These are phyloP conservation scores for Alternaria brassicae DNA, from an alignment of 2,329 filamentous ascomycete genomes.

Conservation along the genomic window DNA sequence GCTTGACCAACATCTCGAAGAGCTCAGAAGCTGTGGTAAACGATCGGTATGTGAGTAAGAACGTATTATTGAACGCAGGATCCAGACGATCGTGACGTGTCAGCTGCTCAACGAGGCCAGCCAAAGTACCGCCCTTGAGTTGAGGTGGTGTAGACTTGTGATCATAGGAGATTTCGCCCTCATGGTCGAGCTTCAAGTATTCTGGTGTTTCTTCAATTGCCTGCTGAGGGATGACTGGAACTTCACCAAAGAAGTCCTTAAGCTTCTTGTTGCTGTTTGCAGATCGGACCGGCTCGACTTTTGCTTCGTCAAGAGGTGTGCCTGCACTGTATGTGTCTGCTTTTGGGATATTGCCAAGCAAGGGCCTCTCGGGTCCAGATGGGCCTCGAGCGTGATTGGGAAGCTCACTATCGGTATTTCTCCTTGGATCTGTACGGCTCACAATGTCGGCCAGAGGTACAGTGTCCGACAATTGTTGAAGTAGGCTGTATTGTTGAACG, in stretches of 20 bases:
- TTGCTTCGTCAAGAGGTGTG: conserved; percentile 36
- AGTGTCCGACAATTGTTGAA: conserved; percentile 86
- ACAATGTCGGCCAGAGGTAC: conserved; percentile 59
- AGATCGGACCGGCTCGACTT: conserved; percentile 48
- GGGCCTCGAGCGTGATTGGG: conserved; percentile 36
- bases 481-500: conserved; percentile 84
- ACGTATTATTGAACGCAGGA: conserved; percentile 95
- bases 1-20: conserved; percentile 88
- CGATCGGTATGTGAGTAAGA: conserved; percentile 93
- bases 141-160: conserved; percentile 76
- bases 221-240: conserved; percentile 55
- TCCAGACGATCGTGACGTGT: conserved; percentile 96
- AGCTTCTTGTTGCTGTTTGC: conserved; percentile 57
- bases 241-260: conserved; percentile 61
- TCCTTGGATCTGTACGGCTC: conserved; percentile 47
- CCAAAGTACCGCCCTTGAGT: conserved; percentile 86
- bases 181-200: conserved; percentile 85
- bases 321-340: conserved; percentile 72
- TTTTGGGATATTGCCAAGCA: conserved; percentile 62
- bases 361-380: conserved; percentile 51
- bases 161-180: conserved; percentile 90
- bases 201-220: conserved; percentile 79
- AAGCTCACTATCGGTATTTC: conserved; percentile 52
- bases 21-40: conserved; percentile 91
- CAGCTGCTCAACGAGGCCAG: conserved; percentile 90